Conservation (phyloP, 2,329 filamentous ascomycete genomes). For the Cercospora berteroae region DNA sequence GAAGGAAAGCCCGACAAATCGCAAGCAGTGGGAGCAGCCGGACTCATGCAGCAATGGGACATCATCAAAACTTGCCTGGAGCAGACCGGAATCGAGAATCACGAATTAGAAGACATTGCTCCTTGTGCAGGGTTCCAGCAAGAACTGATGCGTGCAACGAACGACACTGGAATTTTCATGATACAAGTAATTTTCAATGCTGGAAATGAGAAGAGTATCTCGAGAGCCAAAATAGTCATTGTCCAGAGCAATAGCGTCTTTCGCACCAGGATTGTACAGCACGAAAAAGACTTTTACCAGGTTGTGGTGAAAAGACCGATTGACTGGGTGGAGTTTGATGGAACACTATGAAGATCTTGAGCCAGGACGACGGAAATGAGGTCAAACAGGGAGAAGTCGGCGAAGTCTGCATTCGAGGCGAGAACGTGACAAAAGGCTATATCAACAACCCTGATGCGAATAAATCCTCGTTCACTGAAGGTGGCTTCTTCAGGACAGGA, state of each 20-base stretch:
- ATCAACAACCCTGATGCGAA: not conserved
- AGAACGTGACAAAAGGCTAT: not conserved
- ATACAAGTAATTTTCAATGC: not conserved
- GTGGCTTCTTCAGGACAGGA: constrained; percentile 79
- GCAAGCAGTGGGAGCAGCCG: not conserved
- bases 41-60: not conserved
- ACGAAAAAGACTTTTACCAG: not conserved
- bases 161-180: not conserved
- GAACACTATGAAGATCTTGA: not conserved
- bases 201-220: not conserved
- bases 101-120: not conserved
- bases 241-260: not conserved
- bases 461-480: constrained; percentile 64
- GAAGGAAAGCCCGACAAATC: not conserved
- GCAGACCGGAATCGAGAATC: not conserved
- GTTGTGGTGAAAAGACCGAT: not conserved
- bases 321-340: not conserved
- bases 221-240: not conserved
- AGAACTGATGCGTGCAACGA: not conserved
- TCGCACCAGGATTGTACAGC: not conserved
- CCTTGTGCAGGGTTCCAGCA: not conserved
- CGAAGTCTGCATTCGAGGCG: not conserved
- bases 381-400: not conserved
- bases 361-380: not conserved
- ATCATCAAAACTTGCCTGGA: not conserved